Conservation (phyloP, 2,329 filamentous ascomycete species). For the Rutstroemia sp. region DNA sequence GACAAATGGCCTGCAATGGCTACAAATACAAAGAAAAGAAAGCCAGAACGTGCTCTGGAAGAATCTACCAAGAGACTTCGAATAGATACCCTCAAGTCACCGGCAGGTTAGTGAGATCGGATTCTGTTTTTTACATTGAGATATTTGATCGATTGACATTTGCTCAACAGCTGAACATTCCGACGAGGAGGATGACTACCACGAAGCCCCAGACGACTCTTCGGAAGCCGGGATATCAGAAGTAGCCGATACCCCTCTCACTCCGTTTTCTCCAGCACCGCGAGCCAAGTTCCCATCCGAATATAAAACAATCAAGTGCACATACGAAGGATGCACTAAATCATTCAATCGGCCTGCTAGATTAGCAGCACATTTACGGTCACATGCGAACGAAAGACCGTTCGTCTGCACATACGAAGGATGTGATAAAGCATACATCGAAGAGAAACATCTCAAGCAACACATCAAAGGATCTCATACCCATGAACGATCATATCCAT, state of each 20-base stretch:
- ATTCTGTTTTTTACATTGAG: conserved; percentile 10
- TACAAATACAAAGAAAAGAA: conserved; percentile 19
- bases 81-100: conserved; percentile 12
- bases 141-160: background rate
- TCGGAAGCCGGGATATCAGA: conserved; percentile 30
- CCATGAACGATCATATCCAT: conserved; percentile 61
- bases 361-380: conserved; percentile 71
- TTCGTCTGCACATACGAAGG: conserved; percentile 62
- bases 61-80: conserved; percentile 18
- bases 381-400: conserved; percentile 78
- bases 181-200: conserved; percentile 30
- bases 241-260: conserved; percentile 38
- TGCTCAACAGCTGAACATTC: conserved; percentile 31
- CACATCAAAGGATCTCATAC: conserved; percentile 80
- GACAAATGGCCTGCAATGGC: conserved; percentile 18
- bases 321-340: conserved; percentile 67
- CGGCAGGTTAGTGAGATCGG: conserved; percentile 5
- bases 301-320: conserved; percentile 71
- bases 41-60: conserved; percentile 12
- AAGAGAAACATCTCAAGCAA: conserved; percentile 77
- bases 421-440: conserved; percentile 79
- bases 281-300: conserved; percentile 55
- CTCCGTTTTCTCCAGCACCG: conserved; percentile 41
- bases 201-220: conserved; percentile 27
- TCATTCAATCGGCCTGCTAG: conserved; percentile 82